phyloP scores from a whole-genome alignment of 148 eudicot species.

The Salicornia ramosissima region DNA sequence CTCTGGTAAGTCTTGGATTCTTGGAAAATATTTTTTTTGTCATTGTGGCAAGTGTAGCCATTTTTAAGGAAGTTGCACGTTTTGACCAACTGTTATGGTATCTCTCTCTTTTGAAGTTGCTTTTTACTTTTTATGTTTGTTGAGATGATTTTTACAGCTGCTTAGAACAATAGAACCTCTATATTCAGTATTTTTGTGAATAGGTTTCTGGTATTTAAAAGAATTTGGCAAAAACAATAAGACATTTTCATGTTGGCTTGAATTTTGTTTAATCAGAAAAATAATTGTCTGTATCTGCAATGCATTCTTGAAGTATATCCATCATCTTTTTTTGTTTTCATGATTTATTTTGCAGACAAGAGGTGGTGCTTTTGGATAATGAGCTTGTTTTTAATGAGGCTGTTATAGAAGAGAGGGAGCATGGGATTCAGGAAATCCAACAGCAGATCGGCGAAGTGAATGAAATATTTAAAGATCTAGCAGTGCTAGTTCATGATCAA shows the following conservation, averaged over 20 bases:
- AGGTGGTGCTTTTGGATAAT: constrained; percentile 56
- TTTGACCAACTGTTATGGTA: too few relatives aligned
- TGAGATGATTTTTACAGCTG: too few relatives aligned
- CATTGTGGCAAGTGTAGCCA: too few relatives aligned
- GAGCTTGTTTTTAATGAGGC: constrained; percentile 72
- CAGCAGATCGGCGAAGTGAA: constrained; percentile 83
- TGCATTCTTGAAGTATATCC: background rate
- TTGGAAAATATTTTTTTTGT: too few relatives aligned
- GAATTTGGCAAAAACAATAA: too few relatives aligned
- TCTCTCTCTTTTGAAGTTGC: too few relatives aligned
- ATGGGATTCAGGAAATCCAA: constrained; percentile 77
- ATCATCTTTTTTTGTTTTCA: constrained; percentile 7
- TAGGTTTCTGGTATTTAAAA: too few relatives aligned
- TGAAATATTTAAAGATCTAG: constrained; percentile 79
- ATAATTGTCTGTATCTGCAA: background rate
- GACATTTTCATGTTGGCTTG: constrained; percentile 9
- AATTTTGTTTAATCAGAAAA: background rate
- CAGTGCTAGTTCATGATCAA: constrained; percentile 78
- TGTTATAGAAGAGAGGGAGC: constrained; percentile 70
- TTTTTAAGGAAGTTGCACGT: too few relatives aligned
- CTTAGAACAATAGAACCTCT: too few relatives aligned
- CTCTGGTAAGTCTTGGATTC: too few relatives aligned
- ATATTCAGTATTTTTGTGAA: too few relatives aligned
- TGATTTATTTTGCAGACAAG: constrained; percentile 47
- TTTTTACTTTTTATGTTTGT: too few relatives aligned